Conservation (phyloP, 345 rosid species). For the Sonneratia alba region DNA sequence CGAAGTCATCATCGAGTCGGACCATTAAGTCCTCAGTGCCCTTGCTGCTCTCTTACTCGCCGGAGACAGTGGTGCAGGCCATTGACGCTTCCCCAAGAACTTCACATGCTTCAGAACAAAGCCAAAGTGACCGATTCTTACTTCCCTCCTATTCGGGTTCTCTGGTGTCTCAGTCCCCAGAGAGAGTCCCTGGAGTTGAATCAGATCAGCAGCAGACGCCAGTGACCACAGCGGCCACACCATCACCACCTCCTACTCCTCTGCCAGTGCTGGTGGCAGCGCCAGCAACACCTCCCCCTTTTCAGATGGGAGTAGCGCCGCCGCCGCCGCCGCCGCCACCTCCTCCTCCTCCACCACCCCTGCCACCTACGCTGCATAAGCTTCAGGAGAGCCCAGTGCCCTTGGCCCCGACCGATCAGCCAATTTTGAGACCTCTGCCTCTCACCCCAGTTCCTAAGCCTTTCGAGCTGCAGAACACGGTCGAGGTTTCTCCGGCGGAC, state of each 20-base stretch:
- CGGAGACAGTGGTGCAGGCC: constrained; percentile 24
- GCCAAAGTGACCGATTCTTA: constrained; percentile 14
- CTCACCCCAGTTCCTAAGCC: constrained; percentile 62
- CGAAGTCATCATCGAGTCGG: not conserved
- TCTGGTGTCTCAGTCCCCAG: constrained; percentile 18
- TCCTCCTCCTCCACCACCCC: constrained; percentile 26
- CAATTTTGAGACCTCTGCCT: constrained; percentile 43
- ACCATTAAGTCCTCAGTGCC: constrained; percentile 5
- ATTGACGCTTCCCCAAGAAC: constrained; percentile 9
- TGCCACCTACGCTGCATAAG: constrained; percentile 25
- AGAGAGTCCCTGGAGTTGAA: constrained; percentile 4
- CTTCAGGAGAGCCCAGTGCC: constrained; percentile 26
- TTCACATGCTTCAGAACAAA: constrained; percentile 11
- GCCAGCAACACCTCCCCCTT: constrained; percentile 19
- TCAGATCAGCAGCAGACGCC: constrained; percentile 12
- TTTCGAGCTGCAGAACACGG: constrained; percentile 35
- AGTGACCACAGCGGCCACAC: constrained; percentile 14
- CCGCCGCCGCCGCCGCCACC: constrained; percentile 35
- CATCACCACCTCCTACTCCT: constrained; percentile 27
- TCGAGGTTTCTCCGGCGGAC: constrained; percentile 30
- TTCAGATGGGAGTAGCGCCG: constrained; percentile 6
- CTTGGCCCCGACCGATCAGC: constrained; percentile 24
- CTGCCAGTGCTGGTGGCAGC: constrained; percentile 20
- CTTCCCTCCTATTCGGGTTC: constrained; percentile 34
- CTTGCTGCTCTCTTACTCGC: constrained; percentile 41